Evolutionary conservation across 805 yeast genomes (phyloP).

Genomic region (Kluyveromyces nonfermentans): DNA sequence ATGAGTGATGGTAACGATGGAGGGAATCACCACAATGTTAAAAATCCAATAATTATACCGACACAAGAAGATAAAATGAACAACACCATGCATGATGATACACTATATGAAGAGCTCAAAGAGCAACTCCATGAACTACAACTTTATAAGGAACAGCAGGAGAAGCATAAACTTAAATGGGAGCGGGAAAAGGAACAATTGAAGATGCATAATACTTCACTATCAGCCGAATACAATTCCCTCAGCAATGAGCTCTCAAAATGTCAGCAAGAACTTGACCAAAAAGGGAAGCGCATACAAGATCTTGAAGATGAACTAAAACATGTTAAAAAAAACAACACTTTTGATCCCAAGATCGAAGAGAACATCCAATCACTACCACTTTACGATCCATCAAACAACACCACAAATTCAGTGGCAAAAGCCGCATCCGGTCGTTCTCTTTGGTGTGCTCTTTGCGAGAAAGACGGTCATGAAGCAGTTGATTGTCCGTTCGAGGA

Average conservation of each 20-base stretch:
- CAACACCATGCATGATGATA: not conserved
- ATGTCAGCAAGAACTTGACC: slow-evolving; percentile 19
- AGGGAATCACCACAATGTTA: not conserved
- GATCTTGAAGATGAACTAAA: slow-evolving; percentile 25
- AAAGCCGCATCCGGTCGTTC: slow-evolving; percentile 65
- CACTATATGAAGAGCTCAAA: slow-evolving; percentile 2
- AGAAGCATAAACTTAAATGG: slow-evolving; percentile 15
- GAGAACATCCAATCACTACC: slow-evolving; percentile 22
- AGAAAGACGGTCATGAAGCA: slow-evolving; percentile 79
- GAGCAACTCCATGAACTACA: slow-evolving; percentile 9
- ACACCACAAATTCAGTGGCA: slow-evolving; percentile 11
- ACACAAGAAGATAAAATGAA: not conserved
- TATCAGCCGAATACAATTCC: slow-evolving; percentile 21
- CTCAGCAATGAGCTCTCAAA: slow-evolving; percentile 20
- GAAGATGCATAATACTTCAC: slow-evolving; percentile 21
- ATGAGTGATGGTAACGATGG: slow-evolving; percentile 10
- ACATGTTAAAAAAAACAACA: slow-evolving; percentile 16
- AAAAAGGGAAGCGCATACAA: slow-evolving; percentile 19
- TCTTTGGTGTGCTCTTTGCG: slow-evolving; percentile 92
- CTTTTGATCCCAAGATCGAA: not conserved
- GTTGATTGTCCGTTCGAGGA: slow-evolving; percentile 76
- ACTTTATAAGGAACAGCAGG: slow-evolving; percentile 10
- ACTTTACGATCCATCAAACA: slow-evolving; percentile 10
- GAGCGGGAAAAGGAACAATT: slow-evolving; percentile 22
- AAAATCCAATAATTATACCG: not conserved